phyloP scores from a whole-genome alignment of 2,329 filamentous ascomycete species.

The Fusarium ramigenum region DNA sequence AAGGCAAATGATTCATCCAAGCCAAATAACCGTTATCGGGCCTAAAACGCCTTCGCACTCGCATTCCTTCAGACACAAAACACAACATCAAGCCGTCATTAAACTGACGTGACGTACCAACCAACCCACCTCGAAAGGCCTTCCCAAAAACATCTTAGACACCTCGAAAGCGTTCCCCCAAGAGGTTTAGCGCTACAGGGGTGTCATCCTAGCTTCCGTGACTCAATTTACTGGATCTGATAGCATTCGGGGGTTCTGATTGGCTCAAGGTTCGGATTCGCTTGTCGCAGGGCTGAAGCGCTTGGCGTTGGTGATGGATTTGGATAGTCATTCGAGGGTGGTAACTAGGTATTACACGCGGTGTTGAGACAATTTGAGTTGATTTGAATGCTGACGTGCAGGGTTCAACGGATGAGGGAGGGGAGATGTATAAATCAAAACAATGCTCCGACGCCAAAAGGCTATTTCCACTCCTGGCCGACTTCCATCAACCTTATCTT shows the following conservation, averaged over 20 bases:
- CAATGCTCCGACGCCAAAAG: neutral
- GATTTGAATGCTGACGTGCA: neutral
- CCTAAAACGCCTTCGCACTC: neutral
- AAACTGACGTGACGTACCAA: conserved; percentile 15
- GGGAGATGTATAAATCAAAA: neutral
- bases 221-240: conserved; percentile 2
- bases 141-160: conserved; percentile 19
- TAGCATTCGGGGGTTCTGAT: neutral
- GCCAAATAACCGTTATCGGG: neutral
- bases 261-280: conserved; percentile 21
- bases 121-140: conserved; percentile 21
- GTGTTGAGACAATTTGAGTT: neutral
- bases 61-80: neutral
- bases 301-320: neutral
- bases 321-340: neutral
- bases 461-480: neutral
- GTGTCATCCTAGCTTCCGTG: conserved; percentile 8
- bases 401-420: neutral
- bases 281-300: conserved; percentile 23
- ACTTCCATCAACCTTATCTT: neutral
- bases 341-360: neutral
- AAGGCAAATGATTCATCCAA: neutral
- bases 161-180: neutral
- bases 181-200: neutral
- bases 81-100: conserved; percentile 25